These are phyloP conservation scores for Penicillium sp. DNA, from an alignment of 2,329 filamentous ascomycete species.

Conservation along the genomic window DNA sequence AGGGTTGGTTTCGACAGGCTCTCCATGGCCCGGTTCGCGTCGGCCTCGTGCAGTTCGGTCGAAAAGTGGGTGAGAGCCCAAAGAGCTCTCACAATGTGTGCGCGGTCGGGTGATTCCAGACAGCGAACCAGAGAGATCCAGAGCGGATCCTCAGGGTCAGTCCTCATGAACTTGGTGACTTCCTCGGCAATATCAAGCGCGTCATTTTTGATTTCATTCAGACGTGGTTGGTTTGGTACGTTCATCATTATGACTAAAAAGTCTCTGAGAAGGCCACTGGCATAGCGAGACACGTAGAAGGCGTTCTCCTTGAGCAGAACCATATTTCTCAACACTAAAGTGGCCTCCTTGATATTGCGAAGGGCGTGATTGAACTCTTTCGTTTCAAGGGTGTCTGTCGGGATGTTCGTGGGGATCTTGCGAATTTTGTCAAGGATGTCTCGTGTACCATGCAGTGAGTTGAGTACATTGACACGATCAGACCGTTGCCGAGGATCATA, in stretches of 20 bases:
- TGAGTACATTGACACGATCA: conserved; percentile 60
- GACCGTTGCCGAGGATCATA: conserved; percentile 64
- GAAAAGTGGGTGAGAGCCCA: conserved; percentile 84
- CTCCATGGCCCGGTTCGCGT: conserved; percentile 63
- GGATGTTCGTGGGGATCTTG: conserved; percentile 61
- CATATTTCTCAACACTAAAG: conserved; percentile 91
- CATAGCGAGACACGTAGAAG: conserved; percentile 73
- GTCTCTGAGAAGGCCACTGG: conserved; percentile 68
- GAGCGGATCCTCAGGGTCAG: conserved; percentile 74
- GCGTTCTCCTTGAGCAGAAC: conserved; percentile 91
- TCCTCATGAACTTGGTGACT: conserved; percentile 76
- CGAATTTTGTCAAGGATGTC: conserved; percentile 74
- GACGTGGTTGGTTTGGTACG: conserved; percentile 69
- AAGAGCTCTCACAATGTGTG: conserved; percentile 77
- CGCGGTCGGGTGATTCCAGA: conserved; percentile 73
- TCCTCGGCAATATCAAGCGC: conserved; percentile 91
- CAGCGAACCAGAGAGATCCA: conserved; percentile 69
- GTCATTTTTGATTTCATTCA: conserved; percentile 87
- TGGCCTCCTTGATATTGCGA: conserved; percentile 80
- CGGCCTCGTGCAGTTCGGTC: conserved; percentile 80
- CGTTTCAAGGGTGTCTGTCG: conserved; percentile 70
- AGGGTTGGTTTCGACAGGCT: conserved; percentile 69
- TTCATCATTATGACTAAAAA: conserved; percentile 80
- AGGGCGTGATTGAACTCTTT: conserved; percentile 71
- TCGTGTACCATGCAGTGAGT: conserved; percentile 68